Base-by-base conservation (phyloP, 805 yeast genomes). In the Dipodascopsis uninucleata region DNA sequence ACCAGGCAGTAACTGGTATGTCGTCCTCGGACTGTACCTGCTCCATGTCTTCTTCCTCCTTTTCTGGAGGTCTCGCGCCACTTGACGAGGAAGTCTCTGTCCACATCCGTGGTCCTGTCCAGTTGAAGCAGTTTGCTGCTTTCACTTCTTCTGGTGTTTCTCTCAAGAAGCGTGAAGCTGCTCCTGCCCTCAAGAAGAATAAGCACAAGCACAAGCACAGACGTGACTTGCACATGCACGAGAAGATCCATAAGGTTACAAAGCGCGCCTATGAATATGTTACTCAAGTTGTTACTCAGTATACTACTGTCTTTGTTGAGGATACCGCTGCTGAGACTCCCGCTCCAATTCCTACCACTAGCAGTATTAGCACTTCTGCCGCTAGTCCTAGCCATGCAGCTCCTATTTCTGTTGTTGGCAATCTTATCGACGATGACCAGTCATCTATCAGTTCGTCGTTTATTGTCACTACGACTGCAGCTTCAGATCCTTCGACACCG, bases 41-140 rank as follows among this genome's bases (percentile, higher is more conserved):
- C 72, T 60, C 82, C n/a, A 81, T 78, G 53, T 58, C 70, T 39
- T 45, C 79, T 18, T 55, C 59, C 31, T 61, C 80, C 6, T 83
- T 87, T 72, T 71, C 81, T 12, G 96, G 96, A 43, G 59, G 77
- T 47, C 67, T 85, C 65, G 68, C 89, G 43, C 96, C 96, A 31
- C 72, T 87, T 52, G 82, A 85, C 66, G 93, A 86, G 71, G 95
- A 87, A 67, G 70, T 87, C 51, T 81, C 94, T 28, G 80, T 87
- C 48, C 95, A 87, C 67, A 83, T 86, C 74, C 82, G 96, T 73
- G 96, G 96, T 59, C 96, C 96, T 28, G 61, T 87, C 58, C 74
- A 77, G 63, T 77, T 87, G 63, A 69, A 72, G 61, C 86, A 86
- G 69, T 87, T 93, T 62, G 97, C 89, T 66, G 96, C 86, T 44